A percentile compares a stretch with the other conserved stretches of the same genome.
phyloP scores from a whole-genome alignment of 176 grass and related monocot genomes.

The Triticum monococcum region DNA sequence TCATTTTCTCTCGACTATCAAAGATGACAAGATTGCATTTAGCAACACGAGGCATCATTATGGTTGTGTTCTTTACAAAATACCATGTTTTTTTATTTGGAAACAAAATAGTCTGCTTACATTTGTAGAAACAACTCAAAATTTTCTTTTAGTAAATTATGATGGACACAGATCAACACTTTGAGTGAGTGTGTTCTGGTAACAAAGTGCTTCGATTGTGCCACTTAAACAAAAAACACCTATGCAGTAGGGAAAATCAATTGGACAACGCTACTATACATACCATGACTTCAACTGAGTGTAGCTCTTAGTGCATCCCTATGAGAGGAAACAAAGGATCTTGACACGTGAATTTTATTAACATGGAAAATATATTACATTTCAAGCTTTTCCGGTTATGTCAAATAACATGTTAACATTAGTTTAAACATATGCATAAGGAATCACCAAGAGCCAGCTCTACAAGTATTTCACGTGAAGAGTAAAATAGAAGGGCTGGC shows the following conservation, averaged over 20 bases:
- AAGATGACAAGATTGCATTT: background rate
- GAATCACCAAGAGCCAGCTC: background rate
- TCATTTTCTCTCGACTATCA: background rate
- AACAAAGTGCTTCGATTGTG: background rate
- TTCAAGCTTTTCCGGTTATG: background rate
- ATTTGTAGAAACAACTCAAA: background rate
- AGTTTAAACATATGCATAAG: constrained; percentile 19
- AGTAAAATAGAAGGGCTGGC: background rate
- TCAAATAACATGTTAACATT: background rate
- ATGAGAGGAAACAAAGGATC: background rate
- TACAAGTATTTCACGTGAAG: background rate
- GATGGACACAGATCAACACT: background rate
- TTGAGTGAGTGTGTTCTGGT: background rate
- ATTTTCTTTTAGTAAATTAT: background rate
- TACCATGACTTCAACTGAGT: background rate
- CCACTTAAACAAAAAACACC: background rate
- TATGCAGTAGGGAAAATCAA: background rate
- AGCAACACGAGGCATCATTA: background rate
- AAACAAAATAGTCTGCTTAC: background rate
- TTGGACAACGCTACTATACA: background rate
- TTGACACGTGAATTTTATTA: background rate
- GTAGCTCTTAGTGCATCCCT: background rate
- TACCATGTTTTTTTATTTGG: background rate
- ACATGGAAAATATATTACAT: background rate
- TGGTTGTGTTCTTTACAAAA: background rate